Percentiles rank a stretch among this genome's conserved stretches.
These are phyloP conservation scores for Ceratocystis cacaofunesta DNA, from an alignment of 2,329 filamentous ascomycete species.

Conservation along the genomic window DNA sequence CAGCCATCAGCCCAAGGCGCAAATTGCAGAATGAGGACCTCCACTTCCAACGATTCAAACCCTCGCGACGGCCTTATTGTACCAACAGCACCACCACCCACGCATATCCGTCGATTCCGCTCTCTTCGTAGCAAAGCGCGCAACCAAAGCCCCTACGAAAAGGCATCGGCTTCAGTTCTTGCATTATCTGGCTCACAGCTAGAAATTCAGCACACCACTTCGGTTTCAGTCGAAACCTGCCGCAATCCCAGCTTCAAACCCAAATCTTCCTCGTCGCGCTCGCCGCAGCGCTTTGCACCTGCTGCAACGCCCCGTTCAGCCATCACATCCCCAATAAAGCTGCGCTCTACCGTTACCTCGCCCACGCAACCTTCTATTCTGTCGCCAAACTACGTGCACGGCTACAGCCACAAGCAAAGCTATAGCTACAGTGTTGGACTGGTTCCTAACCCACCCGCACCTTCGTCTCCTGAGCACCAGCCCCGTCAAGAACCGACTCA, in stretches of 20 bases:
- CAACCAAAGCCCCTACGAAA: constrained; percentile 2
- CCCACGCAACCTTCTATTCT: background rate
- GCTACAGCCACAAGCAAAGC: background rate
- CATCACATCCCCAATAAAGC: background rate
- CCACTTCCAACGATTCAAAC: background rate
- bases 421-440: background rate
- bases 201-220: constrained; percentile 15
- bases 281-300: background rate
- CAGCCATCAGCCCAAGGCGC: background rate
- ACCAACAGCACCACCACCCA: constrained; percentile 1
- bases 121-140: constrained; percentile 7
- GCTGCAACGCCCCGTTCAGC: background rate
- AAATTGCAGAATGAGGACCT: background rate
- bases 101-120: constrained; percentile 7
- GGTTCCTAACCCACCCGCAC: background rate
- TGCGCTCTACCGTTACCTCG: background rate
- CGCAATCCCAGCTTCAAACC: background rate
- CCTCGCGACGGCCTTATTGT: background rate
- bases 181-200: background rate
- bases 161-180: background rate
- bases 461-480: background rate
- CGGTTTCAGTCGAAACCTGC: constrained; percentile 3
- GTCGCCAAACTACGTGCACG: constrained; percentile 1
- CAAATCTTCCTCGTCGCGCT: background rate
- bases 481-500: background rate